Evolutionary conservation across 495 filamentous ascomycete genomes (phyloP), one percentile per base, ranked within the genome.

Genomic region (Paragyromitra xinjiangensis): DNA sequence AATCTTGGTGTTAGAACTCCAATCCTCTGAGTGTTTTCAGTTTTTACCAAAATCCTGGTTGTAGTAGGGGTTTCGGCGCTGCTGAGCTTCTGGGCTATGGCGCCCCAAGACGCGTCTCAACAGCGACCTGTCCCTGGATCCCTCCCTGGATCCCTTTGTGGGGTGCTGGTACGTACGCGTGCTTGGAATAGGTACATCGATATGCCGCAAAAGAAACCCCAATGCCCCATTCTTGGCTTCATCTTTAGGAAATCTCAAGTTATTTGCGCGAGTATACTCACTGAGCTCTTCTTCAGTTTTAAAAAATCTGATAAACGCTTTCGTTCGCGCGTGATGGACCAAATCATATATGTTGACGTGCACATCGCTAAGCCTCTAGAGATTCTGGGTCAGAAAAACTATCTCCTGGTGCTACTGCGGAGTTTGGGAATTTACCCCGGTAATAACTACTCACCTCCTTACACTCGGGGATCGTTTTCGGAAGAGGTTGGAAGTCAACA

Each of bases 291-390:
- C 1, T 42, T 68, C 26, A 6, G 19, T 48, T 0, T n/a, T 1
- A 40, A 78, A 78, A 26, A 53, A 74, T 8, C 29, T 37, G 29
- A 75, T 56, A 11, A 62, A n/a, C 2, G n/a, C 22, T 40, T 56
- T 48, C 37, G 51, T 58, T 55, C 40, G 65, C 22, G 34, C 37
- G 34, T 71, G 34, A 11, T 71, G 3, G 1, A 71, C 4, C 0
- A 76, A 44, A 44, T 76, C 48, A 29, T 26, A 76, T 63, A 76
- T 76, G 19, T 76, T 76, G 65, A 76, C 56, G n/a, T 71, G 16
- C 5, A 51, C 22, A 45, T 7, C 3, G 6, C 42, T 19, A 63
- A 45, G 59, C 11, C 39, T 63, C 39, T 44, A 24, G 59, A 34
- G 3, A 12, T 9, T 61, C 26, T 12, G 24, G 12, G 16, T 42